These are phyloP conservation scores for Russula sp. DNA, from an alignment of 768 basidiomycete species.

Conservation along the genomic window DNA sequence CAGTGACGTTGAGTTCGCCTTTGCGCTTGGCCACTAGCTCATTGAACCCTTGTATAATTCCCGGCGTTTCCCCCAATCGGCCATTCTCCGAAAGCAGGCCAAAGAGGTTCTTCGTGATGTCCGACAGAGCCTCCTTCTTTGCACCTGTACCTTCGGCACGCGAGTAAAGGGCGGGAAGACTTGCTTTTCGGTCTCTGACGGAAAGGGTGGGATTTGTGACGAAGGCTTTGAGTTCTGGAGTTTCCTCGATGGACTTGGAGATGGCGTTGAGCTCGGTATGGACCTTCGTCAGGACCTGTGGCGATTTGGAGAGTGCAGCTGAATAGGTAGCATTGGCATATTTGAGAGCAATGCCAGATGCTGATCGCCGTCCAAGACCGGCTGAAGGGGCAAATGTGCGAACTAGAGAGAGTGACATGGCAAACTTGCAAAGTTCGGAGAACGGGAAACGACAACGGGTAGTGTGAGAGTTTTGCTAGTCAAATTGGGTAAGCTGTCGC, in stretches of 20 bases:
- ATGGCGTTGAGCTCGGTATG: constrained; percentile 78
- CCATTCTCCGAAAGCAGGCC: constrained; percentile 90
- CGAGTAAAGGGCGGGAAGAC: constrained; percentile 64
- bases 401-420: constrained; percentile 57
- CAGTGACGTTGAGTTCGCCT: constrained; percentile 89
- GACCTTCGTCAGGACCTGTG: constrained; percentile 78
- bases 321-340: constrained; percentile 81
- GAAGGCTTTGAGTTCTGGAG: constrained; percentile 65
- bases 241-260: constrained; percentile 62
- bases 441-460: neutral
- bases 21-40: constrained; percentile 84
- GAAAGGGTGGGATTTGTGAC: constrained; percentile 92
- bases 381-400: constrained; percentile 48
- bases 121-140: constrained; percentile 76
- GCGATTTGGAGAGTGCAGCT: constrained; percentile 80
- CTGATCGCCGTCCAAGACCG: constrained; percentile 65
- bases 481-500: neutral
- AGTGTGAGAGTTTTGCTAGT: neutral
- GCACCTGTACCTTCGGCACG: constrained; percentile 57
- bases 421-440: constrained; percentile 28
- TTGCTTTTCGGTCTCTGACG: constrained; percentile 64
- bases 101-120: constrained; percentile 91
- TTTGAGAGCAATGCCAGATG: constrained; percentile 74
- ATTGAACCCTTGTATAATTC: constrained; percentile 89
- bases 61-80: constrained; percentile 75